Percentiles rank a stretch among this genome's conserved stretches.
These are phyloP conservation scores for Exophiala sp. DNA, from an alignment of 2,329 filamentous ascomycete species.

Conservation along the genomic window DNA sequence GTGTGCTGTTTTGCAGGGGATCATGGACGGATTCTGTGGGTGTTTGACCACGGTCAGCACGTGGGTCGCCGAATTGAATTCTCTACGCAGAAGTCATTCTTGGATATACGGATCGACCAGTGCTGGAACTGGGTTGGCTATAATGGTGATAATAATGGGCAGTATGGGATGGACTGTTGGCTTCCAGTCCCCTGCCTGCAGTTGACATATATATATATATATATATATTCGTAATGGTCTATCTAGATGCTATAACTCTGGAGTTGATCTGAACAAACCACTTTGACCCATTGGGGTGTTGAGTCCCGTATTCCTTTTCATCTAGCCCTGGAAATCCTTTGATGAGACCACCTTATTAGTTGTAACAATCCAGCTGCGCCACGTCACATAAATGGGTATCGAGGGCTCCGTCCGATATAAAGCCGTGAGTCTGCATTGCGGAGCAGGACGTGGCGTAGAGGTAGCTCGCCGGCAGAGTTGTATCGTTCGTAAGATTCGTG, in stretches of 20 bases:
- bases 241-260: background rate
- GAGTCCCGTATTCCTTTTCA: no score
- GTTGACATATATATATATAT: slow-evolving; percentile 5
- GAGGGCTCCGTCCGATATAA: no score
- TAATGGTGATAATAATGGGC: slow-evolving; percentile 70
- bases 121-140: slow-evolving; percentile 54
- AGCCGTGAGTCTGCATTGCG: no score
- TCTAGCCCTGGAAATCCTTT: no score
- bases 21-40: slow-evolving; percentile 63
- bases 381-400: no score
- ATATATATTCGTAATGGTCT: background rate
- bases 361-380: no score
- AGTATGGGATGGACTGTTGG: slow-evolving; percentile 67
- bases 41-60: slow-evolving; percentile 63
- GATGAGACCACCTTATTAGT: no score
- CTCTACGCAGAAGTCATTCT: slow-evolving; percentile 51
- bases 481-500: no score
- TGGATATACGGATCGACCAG: slow-evolving; percentile 55
- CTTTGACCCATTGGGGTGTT: no score
- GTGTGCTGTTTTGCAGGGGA: slow-evolving; percentile 62
- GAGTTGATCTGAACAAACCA: background rate
- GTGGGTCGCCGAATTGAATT: slow-evolving; percentile 57
- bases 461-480: no score
- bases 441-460: no score
- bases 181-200: slow-evolving; percentile 36